A percentile compares a stretch with the other conserved stretches of the same genome.
Conservation (phyloP, 345 rosid species). For the Boechera divaricarpa region DNA sequence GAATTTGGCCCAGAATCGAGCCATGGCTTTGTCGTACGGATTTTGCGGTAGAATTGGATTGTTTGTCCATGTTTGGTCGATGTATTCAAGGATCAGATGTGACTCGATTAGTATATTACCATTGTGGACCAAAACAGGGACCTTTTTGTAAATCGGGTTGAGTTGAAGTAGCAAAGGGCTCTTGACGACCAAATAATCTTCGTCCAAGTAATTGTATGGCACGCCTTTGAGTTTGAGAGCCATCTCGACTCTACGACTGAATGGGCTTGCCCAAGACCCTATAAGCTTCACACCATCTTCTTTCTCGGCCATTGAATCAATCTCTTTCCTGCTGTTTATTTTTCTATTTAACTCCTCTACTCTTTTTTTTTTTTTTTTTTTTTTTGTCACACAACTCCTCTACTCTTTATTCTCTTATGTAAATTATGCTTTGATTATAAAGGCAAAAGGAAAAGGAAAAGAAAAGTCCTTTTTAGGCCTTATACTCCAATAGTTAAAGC, state of each 20-base stretch:
- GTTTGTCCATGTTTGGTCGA: conserved; percentile 54
- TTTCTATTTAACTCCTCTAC: neutral
- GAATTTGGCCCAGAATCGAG: conserved; percentile 52
- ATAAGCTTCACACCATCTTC: conserved; percentile 51
- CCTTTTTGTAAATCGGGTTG: conserved; percentile 49
- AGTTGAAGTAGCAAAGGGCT: conserved; percentile 44
- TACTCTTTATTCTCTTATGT: neutral
- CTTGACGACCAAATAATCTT: conserved; percentile 42
- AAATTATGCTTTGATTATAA: neutral
- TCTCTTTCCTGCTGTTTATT: neutral
- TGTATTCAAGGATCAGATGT: conserved; percentile 49
- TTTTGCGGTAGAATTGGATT: conserved; percentile 49
- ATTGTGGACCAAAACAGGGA: conserved; percentile 52
- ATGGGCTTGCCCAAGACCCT: conserved; percentile 51
- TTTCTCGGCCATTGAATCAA: conserved; percentile 28
- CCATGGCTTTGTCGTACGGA: conserved; percentile 48
- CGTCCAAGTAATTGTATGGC: conserved; percentile 49
- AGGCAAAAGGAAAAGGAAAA: neutral
- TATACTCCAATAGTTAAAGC: neutral
- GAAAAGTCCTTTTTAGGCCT: neutral
- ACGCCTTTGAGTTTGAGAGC: conserved; percentile 55
- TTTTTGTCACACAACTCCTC: neutral
- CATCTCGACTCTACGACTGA: conserved; percentile 47
- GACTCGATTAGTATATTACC: conserved; percentile 50
- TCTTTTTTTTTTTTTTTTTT: neutral